Evolutionary conservation across 192 early-diverging fungal genomes (phyloP), one percentile per base, ranked within the genome.

Genomic region (Lunasporangiospora selenospora): DNA sequence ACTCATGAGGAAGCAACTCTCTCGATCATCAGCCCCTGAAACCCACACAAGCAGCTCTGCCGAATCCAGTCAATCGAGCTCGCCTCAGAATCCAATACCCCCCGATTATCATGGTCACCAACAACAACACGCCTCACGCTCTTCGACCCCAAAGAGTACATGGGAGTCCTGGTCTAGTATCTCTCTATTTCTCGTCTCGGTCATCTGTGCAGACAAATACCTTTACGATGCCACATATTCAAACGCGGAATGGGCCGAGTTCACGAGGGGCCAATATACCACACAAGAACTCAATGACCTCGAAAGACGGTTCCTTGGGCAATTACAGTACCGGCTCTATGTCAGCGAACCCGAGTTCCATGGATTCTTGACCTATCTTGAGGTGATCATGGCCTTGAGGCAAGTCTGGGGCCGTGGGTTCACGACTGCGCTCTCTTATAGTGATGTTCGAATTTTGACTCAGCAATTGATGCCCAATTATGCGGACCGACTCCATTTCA

Each of bases 171-270:
- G 82, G 82, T 62, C 54, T 1, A 62, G 70, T 15, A 64, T 76
- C n/a, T 67, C 80, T 16, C 59, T 83, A 0, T 81, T 83, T 26
- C 65, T 81, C 12, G 77, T 78, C 4, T 53, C 77, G 6, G 78
- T 83, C 30, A 67, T 83, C 18, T 71, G 66, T 27, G 82, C 82
- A 3, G 82, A 83, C 45, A 83, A 83, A 62, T 83, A 79, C n/a
- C 60, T 80, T 41, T 78, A 77, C 26, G 82, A 83, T 65, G 65
- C 71, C 15, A 81, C 79, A 0, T 83, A 65, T 36, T 49, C 75
- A 8, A 83, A 81, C 44, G 55, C 75, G 1, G 82, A 81, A 33
- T 83, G 82, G 82, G 67, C 75, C n/a, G 76, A 77, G 13, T 77
- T 66, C 18, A 78, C 79, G 12, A 38, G 47, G 15, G 65, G 61